Base-by-base conservation (phyloP, 1,139 yeast genomes). In the Magnusiomyces suaveolens region DNA sequence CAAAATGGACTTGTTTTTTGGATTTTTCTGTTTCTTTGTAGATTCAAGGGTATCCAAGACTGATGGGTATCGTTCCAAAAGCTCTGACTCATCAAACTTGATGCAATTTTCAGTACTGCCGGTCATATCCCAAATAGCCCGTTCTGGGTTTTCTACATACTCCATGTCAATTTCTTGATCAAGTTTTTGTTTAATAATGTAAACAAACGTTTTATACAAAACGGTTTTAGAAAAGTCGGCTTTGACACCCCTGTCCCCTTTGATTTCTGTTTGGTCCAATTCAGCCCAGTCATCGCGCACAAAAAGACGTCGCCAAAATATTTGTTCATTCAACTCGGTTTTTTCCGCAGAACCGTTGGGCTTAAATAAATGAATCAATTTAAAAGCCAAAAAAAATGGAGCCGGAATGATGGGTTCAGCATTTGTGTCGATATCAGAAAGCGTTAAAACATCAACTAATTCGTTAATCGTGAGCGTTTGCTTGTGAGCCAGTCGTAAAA, bases 271-370 rank as follows among this genome's bases (percentile, higher is more conserved):
- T 33, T 72, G 68, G n/a, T 72, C 67, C 24, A 80, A 64, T 16
- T 66, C 63, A 4, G 65, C 57, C 87, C 88, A 83, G 60, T 81
- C 79, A 60, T 82, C 84, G 1, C 78, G 74, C n/a, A 81, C 63
- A 10, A 85, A 69, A 50, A 84, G 73, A 57, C 92, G 73, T 62
- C 82, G 72, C 92, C 94, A 85, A 1, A 84, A 70, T 18, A 75
- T 64, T 18, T 69, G 68, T 51, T 69, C 72, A 51, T 70, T 68
- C 16, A 69, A 59, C 46, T 39, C 21, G 1, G 57, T 56, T 46
- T 69, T 72, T 43, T 66, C 69, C n/a, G 62, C 61, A 18, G 65
- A 58, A 2, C 67, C 59, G 18, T 66, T 63, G 41, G 64, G 61
- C 8, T 71, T 66, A 33, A 71, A 73, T 68, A 55, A 44, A 3